Percentiles rank a stretch among this genome's conserved stretches.
Conservation (phyloP, 148 eudicot species). For the Simmondsia chinensis region DNA sequence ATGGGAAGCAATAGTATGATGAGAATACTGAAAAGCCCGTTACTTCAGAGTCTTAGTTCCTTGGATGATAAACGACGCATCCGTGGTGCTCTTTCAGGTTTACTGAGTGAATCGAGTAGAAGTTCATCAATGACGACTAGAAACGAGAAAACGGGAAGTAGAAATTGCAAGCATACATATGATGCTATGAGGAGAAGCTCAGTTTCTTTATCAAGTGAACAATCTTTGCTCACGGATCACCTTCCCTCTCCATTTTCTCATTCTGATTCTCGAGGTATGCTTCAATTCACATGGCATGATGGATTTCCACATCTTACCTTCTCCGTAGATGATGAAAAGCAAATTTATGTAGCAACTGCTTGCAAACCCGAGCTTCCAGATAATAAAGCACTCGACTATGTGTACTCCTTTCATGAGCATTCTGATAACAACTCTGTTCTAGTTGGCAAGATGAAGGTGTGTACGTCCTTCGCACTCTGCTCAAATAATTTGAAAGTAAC, state of each 20-base stretch:
- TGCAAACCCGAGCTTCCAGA: constrained; percentile 20
- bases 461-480: constrained; percentile 35
- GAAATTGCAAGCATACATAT: constrained; percentile 16
- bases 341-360: constrained; percentile 49
- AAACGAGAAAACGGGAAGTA: constrained; percentile 12
- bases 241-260: too few species aligned
- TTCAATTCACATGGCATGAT: constrained; percentile 52
- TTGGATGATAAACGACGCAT: constrained; percentile 10
- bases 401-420: constrained; percentile 42
- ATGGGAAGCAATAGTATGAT: constrained; percentile 54
- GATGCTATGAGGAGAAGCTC: constrained; percentile 27
- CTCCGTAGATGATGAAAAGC: constrained; percentile 63
- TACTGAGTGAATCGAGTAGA: constrained; percentile 14
- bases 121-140: constrained; percentile 20
- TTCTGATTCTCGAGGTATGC: constrained; percentile 46
- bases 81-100: constrained; percentile 16
- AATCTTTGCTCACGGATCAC: constrained; percentile 27
- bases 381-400: constrained; percentile 31
- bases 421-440: constrained; percentile 23
- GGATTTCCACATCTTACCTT: constrained; percentile 64
- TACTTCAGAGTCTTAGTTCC: constrained; percentile 35
- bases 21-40: constrained; percentile 57
- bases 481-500: constrained; percentile 31
- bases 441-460: constrained; percentile 75
- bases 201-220: constrained; percentile 33